Percentiles rank a stretch among this genome's conserved stretches.
Conservation (phyloP, 345 rosid species). For the Abelmoschus esculentus region DNA sequence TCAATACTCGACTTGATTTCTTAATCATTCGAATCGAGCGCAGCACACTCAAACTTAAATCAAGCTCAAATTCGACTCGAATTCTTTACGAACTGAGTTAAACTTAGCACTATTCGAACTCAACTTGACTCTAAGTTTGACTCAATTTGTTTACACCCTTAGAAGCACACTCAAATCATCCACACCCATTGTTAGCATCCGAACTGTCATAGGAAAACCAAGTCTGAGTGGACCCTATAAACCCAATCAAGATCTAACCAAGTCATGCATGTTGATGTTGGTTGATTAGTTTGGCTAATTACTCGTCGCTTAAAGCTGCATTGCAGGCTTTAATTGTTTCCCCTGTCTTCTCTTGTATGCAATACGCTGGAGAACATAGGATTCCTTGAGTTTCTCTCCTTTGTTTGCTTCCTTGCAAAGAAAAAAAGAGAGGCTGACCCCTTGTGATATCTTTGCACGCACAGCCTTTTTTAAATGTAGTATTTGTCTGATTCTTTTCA, state of each 20-base stretch:
- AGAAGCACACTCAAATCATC: background rate
- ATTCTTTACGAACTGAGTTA: no score
- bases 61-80: no score
- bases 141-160: no score
- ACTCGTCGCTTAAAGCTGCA: background rate
- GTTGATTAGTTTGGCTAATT: background rate
- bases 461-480: background rate
- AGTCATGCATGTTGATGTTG: background rate
- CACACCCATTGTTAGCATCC: background rate
- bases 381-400: background rate
- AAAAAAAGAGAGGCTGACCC: background rate
- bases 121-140: no score
- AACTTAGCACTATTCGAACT: no score
- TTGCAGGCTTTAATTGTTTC: background rate
- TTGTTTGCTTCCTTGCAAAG: background rate
- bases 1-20: no score
- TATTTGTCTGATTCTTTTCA: background rate
- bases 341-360: background rate
- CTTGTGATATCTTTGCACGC: background rate
- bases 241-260: background rate
- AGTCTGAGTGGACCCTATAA: background rate
- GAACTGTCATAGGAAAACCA: background rate
- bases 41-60: no score
- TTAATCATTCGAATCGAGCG: no score
- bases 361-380: background rate